Evolutionary conservation across 2,329 filamentous ascomycete genomes (phyloP).

Genomic region (Cadophora malorum): DNA sequence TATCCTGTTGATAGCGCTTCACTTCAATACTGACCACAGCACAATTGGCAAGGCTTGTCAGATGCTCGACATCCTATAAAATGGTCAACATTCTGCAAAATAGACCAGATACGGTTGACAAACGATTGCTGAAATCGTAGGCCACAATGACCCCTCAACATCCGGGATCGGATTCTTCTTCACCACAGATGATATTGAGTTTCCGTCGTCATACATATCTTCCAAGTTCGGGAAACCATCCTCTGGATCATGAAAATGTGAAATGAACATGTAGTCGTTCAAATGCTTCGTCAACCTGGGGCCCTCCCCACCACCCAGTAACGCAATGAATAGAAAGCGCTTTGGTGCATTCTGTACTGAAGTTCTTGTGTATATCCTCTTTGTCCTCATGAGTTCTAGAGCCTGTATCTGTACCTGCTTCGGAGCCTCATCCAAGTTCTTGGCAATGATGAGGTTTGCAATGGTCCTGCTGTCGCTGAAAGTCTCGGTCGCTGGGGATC

Average conservation of each 20-base stretch:
- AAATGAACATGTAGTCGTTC: constrained; percentile 88
- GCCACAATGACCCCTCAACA: constrained; percentile 29
- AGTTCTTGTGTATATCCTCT: constrained; percentile 77
- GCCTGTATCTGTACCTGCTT: constrained; percentile 82
- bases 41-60: constrained; percentile 58
- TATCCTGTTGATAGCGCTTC: constrained; percentile 83
- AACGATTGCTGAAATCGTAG: constrained; percentile 41
- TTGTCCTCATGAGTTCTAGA: constrained; percentile 78
- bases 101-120: constrained; percentile 9
- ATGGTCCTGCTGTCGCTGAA: constrained; percentile 60
- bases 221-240: constrained; percentile 81
- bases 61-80: constrained; percentile 41
- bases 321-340: constrained; percentile 79
- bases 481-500: constrained; percentile 46
- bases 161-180: constrained; percentile 39
- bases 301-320: constrained; percentile 62
- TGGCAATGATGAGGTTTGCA: constrained; percentile 83
- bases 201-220: constrained; percentile 53
- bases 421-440: constrained; percentile 77
- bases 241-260: constrained; percentile 77
- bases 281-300: constrained; percentile 62
- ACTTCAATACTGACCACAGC: constrained; percentile 78
- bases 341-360: constrained; percentile 77
- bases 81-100: constrained; percentile 27
- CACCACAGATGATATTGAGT: constrained; percentile 44